phyloP scores from a whole-genome alignment of 1,139 yeast species.

The Yamadazyma sp. region DNA sequence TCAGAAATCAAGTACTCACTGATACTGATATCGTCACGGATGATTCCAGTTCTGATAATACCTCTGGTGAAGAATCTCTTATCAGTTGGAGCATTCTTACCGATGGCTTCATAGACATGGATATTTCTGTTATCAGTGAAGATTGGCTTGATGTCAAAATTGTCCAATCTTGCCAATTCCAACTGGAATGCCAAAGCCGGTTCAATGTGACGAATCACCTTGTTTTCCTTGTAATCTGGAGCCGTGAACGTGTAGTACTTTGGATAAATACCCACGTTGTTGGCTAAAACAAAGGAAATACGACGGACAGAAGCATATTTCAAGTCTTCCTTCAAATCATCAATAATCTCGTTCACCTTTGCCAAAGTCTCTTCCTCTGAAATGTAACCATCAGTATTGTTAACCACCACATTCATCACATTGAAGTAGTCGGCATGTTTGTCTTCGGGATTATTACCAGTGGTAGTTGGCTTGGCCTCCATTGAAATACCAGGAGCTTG shows the following conservation, averaged over 20 bases:
- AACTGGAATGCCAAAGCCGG: constrained; percentile 98
- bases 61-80: constrained; percentile 96
- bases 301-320: constrained; percentile 78
- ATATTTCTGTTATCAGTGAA: constrained; percentile 96
- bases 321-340: constrained; percentile 69
- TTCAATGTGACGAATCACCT: constrained; percentile 94
- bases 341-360: constrained; percentile 64
- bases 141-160: constrained; percentile 91
- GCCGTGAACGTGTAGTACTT: constrained; percentile 94
- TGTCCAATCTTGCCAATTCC: constrained; percentile 90
- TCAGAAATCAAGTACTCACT: constrained; percentile 94
- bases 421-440: constrained; percentile 49
- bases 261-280: constrained; percentile 83
- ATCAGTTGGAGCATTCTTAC: constrained; percentile 90
- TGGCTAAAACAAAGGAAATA: constrained; percentile 85
- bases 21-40: constrained; percentile 88
- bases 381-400: constrained; percentile 70
- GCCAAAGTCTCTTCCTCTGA: constrained; percentile 68
- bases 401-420: constrained; percentile 77
- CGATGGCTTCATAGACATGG: constrained; percentile 95
- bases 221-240: constrained; percentile 77
- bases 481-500: constrained; percentile 48
- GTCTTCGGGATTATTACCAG: constrained; percentile 18
- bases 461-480: constrained; percentile 24
- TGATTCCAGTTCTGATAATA: constrained; percentile 92